Conservation (phyloP, 2,329 filamentous ascomycete genomes). For the Sporothrix variecibatus region DNA sequence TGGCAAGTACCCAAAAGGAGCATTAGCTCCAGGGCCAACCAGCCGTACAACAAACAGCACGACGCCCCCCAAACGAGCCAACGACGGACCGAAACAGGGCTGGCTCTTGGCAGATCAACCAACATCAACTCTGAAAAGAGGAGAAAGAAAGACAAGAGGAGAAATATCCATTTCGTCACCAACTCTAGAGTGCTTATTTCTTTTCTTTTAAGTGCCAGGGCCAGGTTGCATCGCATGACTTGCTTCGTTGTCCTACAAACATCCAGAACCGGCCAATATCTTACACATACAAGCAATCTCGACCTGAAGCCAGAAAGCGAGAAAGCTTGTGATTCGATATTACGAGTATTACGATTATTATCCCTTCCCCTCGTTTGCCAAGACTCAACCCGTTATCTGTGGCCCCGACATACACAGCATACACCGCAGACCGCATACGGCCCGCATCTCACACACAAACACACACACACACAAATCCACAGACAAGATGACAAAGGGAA, state of each 20-base stretch:
- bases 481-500: neutral
- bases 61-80: neutral
- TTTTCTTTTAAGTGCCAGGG: neutral
- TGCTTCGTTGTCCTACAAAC: neutral
- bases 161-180: neutral
- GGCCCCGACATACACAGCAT: neutral
- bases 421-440: neutral
- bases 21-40: neutral
- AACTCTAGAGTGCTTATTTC: neutral
- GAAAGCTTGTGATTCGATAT: neutral
- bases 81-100: neutral
- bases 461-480: neutral
- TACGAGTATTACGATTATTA: neutral
- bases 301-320: neutral
- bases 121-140: neutral
- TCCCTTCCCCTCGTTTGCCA: neutral
- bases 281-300: neutral
- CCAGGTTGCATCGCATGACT: neutral
- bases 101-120: neutral
- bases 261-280: neutral
- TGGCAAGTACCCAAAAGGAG: constrained; percentile 1
- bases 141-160: neutral
- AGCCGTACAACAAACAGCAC: neutral
- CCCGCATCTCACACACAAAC: neutral
- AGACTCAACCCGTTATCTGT: neutral